Percentiles rank a stretch among this genome's conserved stretches.
phyloP scores from a whole-genome alignment of 2,329 filamentous ascomycete genomes.

The Thielaviopsis euricoi region DNA sequence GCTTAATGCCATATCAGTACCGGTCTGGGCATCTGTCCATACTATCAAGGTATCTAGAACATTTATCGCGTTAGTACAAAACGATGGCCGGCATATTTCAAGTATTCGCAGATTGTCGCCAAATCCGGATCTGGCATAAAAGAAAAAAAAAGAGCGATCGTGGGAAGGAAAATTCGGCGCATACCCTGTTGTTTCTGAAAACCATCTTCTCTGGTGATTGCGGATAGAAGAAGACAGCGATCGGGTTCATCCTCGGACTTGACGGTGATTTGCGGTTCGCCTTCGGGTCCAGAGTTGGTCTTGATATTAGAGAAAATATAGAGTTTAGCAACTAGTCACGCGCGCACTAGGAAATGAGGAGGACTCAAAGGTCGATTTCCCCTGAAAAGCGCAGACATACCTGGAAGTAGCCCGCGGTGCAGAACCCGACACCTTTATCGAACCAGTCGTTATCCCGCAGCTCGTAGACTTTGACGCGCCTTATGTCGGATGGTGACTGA shows the following conservation, averaged over 20 bases:
- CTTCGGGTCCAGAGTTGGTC: slow-evolving; percentile 43
- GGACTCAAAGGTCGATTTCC: not conserved
- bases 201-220: slow-evolving; percentile 81
- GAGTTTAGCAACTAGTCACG: not conserved
- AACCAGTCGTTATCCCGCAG: slow-evolving; percentile 98
- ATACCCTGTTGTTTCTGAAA: slow-evolving; percentile 96
- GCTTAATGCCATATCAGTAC: slow-evolving; percentile 91
- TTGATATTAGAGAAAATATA: slow-evolving; percentile 17
- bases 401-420: slow-evolving; percentile 57
- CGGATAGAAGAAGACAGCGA: slow-evolving; percentile 71
- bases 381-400: slow-evolving; percentile 34
- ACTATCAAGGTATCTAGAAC: slow-evolving; percentile 82
- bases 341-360: not conserved
- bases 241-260: slow-evolving; percentile 85
- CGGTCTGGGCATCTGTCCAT: slow-evolving; percentile 76
- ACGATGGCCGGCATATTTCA: not conserved
- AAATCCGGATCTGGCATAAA: not conserved
- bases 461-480: slow-evolving; percentile 96
- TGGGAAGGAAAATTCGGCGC: slow-evolving; percentile 11
- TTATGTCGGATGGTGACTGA: slow-evolving; percentile 50
- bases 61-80: slow-evolving; percentile 1
- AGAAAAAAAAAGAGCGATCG: not conserved
- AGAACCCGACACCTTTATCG: slow-evolving; percentile 92
- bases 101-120: too few relatives aligned
- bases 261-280: slow-evolving; percentile 77